Evolutionary conservation across 1,284 basidiomycete species (phyloP).

Genomic region (Leucoagaricus sp.): DNA sequence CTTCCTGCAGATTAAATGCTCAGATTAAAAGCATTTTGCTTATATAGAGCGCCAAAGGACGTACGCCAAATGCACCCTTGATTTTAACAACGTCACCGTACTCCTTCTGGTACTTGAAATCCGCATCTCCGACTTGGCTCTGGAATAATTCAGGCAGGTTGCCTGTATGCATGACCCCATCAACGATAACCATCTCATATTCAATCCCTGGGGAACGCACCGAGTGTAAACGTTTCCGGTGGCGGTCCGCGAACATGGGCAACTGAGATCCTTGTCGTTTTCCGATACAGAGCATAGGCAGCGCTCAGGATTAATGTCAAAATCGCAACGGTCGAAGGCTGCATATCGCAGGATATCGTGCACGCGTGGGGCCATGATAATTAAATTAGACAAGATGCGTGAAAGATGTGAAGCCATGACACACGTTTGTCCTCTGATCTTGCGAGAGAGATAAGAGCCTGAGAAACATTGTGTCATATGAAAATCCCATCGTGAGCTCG

Average conservation of each 20-base stretch:
- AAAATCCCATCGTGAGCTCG: background rate
- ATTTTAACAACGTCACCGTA: conserved; percentile 52
- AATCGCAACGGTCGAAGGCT: conserved; percentile 16
- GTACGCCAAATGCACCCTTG: conserved; percentile 52
- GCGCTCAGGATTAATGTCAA: conserved; percentile 18
- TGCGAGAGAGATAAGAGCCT: conserved; percentile 1
- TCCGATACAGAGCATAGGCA: conserved; percentile 32
- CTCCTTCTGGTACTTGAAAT: conserved; percentile 50
- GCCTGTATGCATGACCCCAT: conserved; percentile 31
- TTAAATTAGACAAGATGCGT: background rate
- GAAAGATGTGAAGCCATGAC: background rate
- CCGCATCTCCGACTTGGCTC: conserved; percentile 48
- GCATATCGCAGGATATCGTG: background rate
- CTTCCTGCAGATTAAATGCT: conserved; percentile 32
- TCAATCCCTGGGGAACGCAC: conserved; percentile 23
- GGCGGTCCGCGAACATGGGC: conserved; percentile 42
- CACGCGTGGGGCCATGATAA: background rate
- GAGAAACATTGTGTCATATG: background rate
- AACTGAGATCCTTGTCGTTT: conserved; percentile 37
- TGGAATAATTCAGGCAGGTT: conserved; percentile 52
- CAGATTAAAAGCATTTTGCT: background rate
- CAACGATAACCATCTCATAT: background rate
- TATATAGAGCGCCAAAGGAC: conserved; percentile 6
- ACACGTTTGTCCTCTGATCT: conserved; percentile 4
- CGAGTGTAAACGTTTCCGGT: conserved; percentile 42